Evolutionary conservation across 2,329 filamentous ascomycete genomes (phyloP), one percentile per base, ranked within the genome.

Genomic region (Xylaria sp.): DNA sequence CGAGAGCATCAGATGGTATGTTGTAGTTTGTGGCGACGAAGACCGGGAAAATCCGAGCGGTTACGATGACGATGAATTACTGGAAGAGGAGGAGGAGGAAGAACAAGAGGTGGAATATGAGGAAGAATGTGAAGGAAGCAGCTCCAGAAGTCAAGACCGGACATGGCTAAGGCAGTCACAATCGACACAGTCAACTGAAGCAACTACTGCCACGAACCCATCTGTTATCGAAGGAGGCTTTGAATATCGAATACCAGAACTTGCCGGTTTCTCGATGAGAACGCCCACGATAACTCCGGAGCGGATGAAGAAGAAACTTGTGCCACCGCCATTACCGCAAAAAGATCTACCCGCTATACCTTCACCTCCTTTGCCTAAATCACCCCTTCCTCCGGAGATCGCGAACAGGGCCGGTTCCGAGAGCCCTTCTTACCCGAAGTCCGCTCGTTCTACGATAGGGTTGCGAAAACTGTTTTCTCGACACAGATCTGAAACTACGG

Each of bases 11-110:
- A 76, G 80, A 45, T 89, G 87, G 87, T 87, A 86, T 68, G 76
- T 89, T 1, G 85, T 89, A 8, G 84, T 87, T 15, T 88, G 86
- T 67, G 84, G 82, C 11, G 87, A 89, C 66, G 83, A 86, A 70
- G 83, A 83, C 70, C 83, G 89, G 12, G 79, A 79, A 40, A 77
- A 76, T 54, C 76, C 75, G 1, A 69, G 71, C 23, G 72, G 71
- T 23, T 67, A 68, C 14, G 74, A 73, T 31, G 67, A 73, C 47
- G 83, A 84, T 57, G 82, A 78, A 72, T 82, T 76, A 40, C 77
- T 78, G 17, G 79, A 78, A 4, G 72, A 76, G 8, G 73, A 63
- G 8, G 59, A 58, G 23, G 74, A 75, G 19, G 71, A 72, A 2
- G 68, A 61, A 4, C 56, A 58, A 28, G 74, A 75, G 19, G 71